A percentile compares a stretch with the other conserved stretches of the same genome.
These are phyloP conservation scores for Lithospermum erythrorhizon DNA, from an alignment of 257 asterid genomes.

Conservation along the genomic window DNA sequence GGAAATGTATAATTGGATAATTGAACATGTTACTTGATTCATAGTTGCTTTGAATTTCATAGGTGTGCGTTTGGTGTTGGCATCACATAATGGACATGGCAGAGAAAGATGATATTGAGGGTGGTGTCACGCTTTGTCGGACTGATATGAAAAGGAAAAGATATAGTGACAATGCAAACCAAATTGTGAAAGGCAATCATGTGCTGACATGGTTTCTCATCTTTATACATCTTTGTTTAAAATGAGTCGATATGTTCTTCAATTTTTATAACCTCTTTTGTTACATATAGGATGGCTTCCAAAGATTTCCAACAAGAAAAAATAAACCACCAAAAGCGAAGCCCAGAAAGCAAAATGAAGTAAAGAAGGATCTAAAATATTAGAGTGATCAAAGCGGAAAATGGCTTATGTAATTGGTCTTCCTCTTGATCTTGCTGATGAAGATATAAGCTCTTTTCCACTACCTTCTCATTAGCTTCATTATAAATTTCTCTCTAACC, in stretches of 20 bases:
- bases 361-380: conserved; percentile 72
- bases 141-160: conserved; percentile 66
- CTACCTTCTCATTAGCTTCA: too few relatives aligned
- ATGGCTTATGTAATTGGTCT: conserved; percentile 93
- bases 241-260: conserved; percentile 10
- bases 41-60: conserved; percentile 11
- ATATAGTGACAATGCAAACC: conserved; percentile 79
- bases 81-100: conserved; percentile 95
- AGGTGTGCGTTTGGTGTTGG: conserved; percentile 98
- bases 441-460: conserved; percentile 48
- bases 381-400: conserved; percentile 87
- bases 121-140: conserved; percentile 91
- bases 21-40: conserved; percentile 3
- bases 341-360: conserved; percentile 68
- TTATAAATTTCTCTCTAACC: conserved; percentile 2
- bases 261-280: conserved; percentile 5
- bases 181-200: conserved; percentile 53
- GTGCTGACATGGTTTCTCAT: conserved; percentile 6
- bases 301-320: conserved; percentile 45
- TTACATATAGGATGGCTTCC: conserved; percentile 35
- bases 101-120: conserved; percentile 76
- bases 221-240: conserved; percentile 7
- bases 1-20: too few relatives aligned
- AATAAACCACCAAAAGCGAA: conserved; percentile 65
- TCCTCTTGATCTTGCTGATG: conserved; percentile 86